phyloP scores from a whole-genome alignment of 2,329 filamentous ascomycete species.

The Plectosphaerella plurivora region DNA sequence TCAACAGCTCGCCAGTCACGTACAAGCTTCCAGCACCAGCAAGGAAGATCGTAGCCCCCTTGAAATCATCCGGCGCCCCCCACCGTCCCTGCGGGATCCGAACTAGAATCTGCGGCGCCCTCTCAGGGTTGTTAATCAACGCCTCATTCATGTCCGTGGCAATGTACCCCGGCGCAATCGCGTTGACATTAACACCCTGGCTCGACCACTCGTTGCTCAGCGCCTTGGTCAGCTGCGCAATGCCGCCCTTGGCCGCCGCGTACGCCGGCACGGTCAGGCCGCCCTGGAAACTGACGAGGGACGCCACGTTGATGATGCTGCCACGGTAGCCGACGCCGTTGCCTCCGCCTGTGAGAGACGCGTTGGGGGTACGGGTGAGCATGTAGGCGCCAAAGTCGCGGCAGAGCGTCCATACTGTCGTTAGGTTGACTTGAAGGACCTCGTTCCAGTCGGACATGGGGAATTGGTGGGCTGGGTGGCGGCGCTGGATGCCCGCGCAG shows the following conservation, averaged over 20 bases:
- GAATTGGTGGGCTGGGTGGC: conserved; percentile 60
- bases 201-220: conserved; percentile 80
- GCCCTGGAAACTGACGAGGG: conserved; percentile 77
- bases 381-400: conserved; percentile 77
- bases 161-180: conserved; percentile 85
- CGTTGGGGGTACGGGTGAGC: conserved; percentile 49
- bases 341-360: conserved; percentile 12
- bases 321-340: conserved; percentile 50
- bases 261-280: conserved; percentile 86
- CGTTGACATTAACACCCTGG: conserved; percentile 76
- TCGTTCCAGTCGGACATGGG: conserved; percentile 61
- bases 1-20: conserved; percentile 75
- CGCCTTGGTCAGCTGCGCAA: conserved; percentile 80
- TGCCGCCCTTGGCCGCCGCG: conserved; percentile 77
- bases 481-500: conserved; percentile 62
- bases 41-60: conserved; percentile 73
- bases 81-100: conserved; percentile 81
- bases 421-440: conserved; percentile 78
- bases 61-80: conserved; percentile 83
- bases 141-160: conserved; percentile 92
- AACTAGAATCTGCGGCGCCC: conserved; percentile 68
- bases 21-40: conserved; percentile 72
- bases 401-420: conserved; percentile 72
- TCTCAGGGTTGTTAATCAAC: conserved; percentile 64
- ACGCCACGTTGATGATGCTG: conserved; percentile 79